Base-by-base conservation (phyloP, 2,329 filamentous ascomycete species). In the Claviceps digitariae region DNA sequence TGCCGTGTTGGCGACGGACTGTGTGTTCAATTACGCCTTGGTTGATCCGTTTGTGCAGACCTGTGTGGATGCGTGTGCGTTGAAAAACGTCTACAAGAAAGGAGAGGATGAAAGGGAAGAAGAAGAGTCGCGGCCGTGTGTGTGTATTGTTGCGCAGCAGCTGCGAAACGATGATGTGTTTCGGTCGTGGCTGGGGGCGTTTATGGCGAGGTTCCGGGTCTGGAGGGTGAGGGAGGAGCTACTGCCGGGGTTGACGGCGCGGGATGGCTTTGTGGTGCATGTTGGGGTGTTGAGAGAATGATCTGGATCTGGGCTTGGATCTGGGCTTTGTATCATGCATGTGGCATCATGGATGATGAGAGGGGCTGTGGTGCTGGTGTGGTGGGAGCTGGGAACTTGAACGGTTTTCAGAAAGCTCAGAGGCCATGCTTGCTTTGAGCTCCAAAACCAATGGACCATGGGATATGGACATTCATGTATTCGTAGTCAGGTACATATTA, bases 21-120 rank as follows among this genome's bases (percentile, higher is more conserved):
- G 90, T 67, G 85, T 98, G 60, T 98, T 94, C 73, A 98, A 97
- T 68, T 87, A 95, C 59, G 80, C 86, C 2, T 77, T 97, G 3
- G 80, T 97, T 25, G 72, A 79, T 45, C 89, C 90, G 0, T 79
- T 97, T 49, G 86, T 93, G n/a, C 79, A 84, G 61, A 86, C 88
- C 0, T 95, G 87, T 65, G 80, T 74, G 6, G 86, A 94, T 57
- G 76, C 83, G 25, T 95, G 89, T 67, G 71, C 71, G 10, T 67
- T 91, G 17, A 74, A 83, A 36, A 34, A 3, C 8, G 7, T 7
- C 31, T 3, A 3, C 31, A 9, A 10, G 5, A 12, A 34, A 9
- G 31, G 8, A 7, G 10, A 13, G 5, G 52, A 23, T n/a, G n/a
- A n/a, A n/a, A n/a, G n/a, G 31, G n/a, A 48, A 57, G 25, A 49